Evolutionary conservation across 352 stramenopile species (phyloP), one percentile per base, ranked within the genome.

Genomic region (Pythium graminicola): DNA sequence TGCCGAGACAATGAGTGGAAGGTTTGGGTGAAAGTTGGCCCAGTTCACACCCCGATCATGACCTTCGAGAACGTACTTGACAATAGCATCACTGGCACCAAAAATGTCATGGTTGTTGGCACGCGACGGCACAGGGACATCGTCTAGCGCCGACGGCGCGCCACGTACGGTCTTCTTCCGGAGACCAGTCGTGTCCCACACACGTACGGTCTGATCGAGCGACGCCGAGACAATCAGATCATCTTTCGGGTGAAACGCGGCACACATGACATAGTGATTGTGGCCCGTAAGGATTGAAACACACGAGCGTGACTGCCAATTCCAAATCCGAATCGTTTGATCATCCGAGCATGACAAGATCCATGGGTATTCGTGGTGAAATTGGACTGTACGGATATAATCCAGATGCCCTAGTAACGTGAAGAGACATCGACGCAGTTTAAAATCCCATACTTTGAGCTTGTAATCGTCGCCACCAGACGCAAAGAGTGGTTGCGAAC

Each of bases 251-350:
- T 99, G 97, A 76, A 99, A 99, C n/a, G 85, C 69, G 0, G 96
- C 97, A 72, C 95, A 99, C 97, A 99, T 99, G 60, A 99, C 97
- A 72, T 99, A 99, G 84, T 99, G 97, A 69, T 99, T 99, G 79
- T 99, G 97, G 29, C 97, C 97, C 33, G 97, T 99, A 54, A 99
- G 82, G 38, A 99, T 98, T n/a, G 92, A 97, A 24, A 99, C 87
- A 75, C 96, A 99, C 20, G 88, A 98, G 46, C 97, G 86, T 52
- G 89, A 97, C 72, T 99, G 94, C 91, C 98, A 99, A 85, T 99
- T 99, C 97, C 97, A 99, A 62, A 99, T 96, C 49, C 97, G 82
- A 65, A 99, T 97, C 7, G 97, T 99, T 70, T 99, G 97, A 82
- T 99, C 96, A 70, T 99, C 96, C 54, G 81, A 96, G 20, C 94